A percentile compares a stretch with the other conserved stretches of the same genome.
These are phyloP conservation scores for Xanthoconium stramineum DNA, from an alignment of 768 basidiomycete genomes.

Conservation along the genomic window DNA sequence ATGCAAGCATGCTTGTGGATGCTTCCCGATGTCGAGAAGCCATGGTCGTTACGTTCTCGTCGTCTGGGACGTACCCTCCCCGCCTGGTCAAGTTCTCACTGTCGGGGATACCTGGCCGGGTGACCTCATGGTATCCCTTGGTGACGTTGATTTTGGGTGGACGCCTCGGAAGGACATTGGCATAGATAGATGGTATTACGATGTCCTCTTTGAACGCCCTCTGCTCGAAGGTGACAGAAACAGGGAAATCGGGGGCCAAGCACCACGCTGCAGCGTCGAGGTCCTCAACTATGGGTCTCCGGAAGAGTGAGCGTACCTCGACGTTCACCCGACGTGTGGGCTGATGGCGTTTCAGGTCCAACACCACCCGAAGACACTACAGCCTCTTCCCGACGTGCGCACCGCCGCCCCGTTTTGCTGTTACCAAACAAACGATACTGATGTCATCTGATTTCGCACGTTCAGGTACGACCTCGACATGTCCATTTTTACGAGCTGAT, in stretches of 20 bases:
- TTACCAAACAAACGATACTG: background rate
- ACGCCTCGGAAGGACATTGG: constrained; percentile 47
- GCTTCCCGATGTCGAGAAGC: constrained; percentile 53
- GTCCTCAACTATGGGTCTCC: constrained; percentile 67
- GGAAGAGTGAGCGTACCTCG: constrained; percentile 42
- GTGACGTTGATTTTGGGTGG: constrained; percentile 62
- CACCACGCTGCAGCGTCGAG: constrained; percentile 74
- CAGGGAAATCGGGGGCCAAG: constrained; percentile 44
- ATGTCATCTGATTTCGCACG: background rate
- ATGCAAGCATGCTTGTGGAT: constrained; percentile 77
- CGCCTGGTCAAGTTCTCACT: constrained; percentile 69
- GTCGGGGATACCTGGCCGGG: constrained; percentile 57
- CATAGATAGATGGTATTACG: constrained; percentile 75
- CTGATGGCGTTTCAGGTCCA: constrained; percentile 41
- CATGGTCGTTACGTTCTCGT: constrained; percentile 61
- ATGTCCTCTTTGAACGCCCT: constrained; percentile 41
- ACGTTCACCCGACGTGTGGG: background rate
- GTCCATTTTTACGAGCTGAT: no score
- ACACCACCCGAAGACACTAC: constrained; percentile 53
- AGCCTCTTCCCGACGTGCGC: constrained; percentile 72
- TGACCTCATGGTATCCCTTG: constrained; percentile 58
- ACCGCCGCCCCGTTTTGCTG: background rate
- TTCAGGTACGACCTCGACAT: constrained; percentile 51
- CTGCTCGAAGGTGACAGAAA: constrained; percentile 48
- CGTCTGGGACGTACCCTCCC: constrained; percentile 60